phyloP scores from a whole-genome alignment of 2,329 filamentous ascomycete species.

The Hymenoscyphus occultus region DNA sequence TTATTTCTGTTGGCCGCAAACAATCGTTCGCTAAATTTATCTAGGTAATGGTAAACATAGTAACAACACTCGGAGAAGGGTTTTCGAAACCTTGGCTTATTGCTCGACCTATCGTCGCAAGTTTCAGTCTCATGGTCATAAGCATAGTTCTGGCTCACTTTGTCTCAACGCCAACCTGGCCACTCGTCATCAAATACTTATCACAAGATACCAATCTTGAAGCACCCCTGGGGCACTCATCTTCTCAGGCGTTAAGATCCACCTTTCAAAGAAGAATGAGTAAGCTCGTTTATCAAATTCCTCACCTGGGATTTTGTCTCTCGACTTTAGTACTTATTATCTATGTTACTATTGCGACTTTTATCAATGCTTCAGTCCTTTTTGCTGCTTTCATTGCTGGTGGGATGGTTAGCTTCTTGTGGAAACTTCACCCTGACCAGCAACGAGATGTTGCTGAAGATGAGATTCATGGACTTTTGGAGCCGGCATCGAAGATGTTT shows the following conservation, averaged over 20 bases:
- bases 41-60: conserved; percentile 6
- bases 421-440: conserved; percentile 2
- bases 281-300: conserved; percentile 9
- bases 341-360: conserved; percentile 34
- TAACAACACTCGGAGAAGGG: not conserved
- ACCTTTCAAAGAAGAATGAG: not conserved
- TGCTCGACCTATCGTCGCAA: conserved; percentile 22
- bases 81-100: conserved; percentile 14
- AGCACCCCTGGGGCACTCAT: not conserved
- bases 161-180: conserved; percentile 22
- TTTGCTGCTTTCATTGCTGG: conserved; percentile 45
- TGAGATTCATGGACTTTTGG: not conserved
- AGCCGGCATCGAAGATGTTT: conserved; percentile 24
- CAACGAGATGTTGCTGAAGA: not conserved
- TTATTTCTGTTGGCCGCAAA: not conserved
- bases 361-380: conserved; percentile 48
- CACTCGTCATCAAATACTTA: not conserved
- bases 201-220: not conserved
- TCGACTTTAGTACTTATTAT: conserved; percentile 20
- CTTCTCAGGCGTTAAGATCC: not conserved
- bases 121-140: conserved; percentile 27
- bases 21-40: not conserved
- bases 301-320: conserved; percentile 24
- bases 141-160: conserved; percentile 18
- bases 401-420: conserved; percentile 2